Conservation (phyloP, 2,329 filamentous ascomycete species). For the Pseudogymnoascus sp. region DNA sequence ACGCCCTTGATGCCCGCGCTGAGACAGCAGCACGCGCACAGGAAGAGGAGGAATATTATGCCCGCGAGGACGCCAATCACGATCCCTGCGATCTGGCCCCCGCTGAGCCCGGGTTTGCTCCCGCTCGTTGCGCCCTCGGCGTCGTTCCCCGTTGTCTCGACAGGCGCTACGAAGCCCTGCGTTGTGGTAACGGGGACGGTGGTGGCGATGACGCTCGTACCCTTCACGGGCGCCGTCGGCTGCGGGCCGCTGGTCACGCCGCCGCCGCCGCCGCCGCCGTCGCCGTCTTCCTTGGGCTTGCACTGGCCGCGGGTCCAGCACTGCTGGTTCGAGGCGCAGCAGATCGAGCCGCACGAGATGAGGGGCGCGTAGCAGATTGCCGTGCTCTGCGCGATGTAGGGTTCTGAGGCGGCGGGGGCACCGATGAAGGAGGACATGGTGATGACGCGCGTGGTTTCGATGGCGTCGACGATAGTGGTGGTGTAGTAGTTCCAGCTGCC, state of each 20-base stretch:
- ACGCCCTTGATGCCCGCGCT: slow-evolving; percentile 52
- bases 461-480: slow-evolving; percentile 44
- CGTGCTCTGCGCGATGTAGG: slow-evolving; percentile 4
- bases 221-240: slow-evolving; percentile 34
- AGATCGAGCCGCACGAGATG: slow-evolving; percentile 56
- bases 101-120: slow-evolving; percentile 43
- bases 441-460: slow-evolving; percentile 43
- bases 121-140: slow-evolving; percentile 9
- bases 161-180: slow-evolving; percentile 41
- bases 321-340: slow-evolving; percentile 62
- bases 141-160: slow-evolving; percentile 39
- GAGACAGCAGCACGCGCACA: slow-evolving; percentile 68
- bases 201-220: slow-evolving; percentile 48
- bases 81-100: slow-evolving; percentile 71
- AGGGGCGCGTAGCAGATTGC: slow-evolving; percentile 29
- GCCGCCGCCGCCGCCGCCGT: slow-evolving; percentile 32
- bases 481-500: slow-evolving; percentile 25
- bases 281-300: slow-evolving; percentile 34
- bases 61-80: slow-evolving; percentile 66
- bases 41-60: slow-evolving; percentile 55
- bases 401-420: slow-evolving; percentile 20
- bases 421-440: slow-evolving; percentile 45
- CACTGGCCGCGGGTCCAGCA: slow-evolving; percentile 55
- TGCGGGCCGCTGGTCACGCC: slow-evolving; percentile 20
- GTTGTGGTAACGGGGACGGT: slow-evolving; percentile 42